These are phyloP conservation scores for Sugiyamaella xylanicola DNA, from an alignment of 1,139 yeast genomes.

Conservation along the genomic window DNA sequence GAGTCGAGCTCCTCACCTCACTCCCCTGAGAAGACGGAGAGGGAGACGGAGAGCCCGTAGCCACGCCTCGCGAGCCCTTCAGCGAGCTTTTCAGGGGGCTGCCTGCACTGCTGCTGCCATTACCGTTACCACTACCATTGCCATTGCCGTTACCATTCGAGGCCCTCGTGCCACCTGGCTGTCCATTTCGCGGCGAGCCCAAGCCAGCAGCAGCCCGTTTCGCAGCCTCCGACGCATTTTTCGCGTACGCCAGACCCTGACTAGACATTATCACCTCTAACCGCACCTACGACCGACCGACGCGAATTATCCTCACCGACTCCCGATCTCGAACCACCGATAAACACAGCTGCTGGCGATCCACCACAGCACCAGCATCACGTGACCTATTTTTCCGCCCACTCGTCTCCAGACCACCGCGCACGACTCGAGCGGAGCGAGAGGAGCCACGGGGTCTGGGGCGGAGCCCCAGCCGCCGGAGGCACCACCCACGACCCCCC, in stretches of 20 bases:
- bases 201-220: neutral
- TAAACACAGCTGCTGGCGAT: no score
- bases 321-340: neutral
- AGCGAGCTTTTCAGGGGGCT: neutral
- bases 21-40: no score
- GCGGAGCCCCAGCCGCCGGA: neutral
- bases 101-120: neutral
- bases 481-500: no score
- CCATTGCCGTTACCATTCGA: neutral
- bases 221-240: neutral
- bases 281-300: neutral
- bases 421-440: neutral
- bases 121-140: neutral
- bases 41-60: no score
- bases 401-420: no score
- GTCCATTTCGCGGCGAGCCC: neutral
- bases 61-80: no score
- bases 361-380: no score
- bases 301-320: no score
- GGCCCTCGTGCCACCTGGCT: neutral
- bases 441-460: neutral
- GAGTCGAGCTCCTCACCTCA: no score
- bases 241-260: neutral
- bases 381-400: no score
- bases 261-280: neutral